Base-by-base conservation (phyloP, 805 yeast genomes). In the Candida arabinofermentans region DNA sequence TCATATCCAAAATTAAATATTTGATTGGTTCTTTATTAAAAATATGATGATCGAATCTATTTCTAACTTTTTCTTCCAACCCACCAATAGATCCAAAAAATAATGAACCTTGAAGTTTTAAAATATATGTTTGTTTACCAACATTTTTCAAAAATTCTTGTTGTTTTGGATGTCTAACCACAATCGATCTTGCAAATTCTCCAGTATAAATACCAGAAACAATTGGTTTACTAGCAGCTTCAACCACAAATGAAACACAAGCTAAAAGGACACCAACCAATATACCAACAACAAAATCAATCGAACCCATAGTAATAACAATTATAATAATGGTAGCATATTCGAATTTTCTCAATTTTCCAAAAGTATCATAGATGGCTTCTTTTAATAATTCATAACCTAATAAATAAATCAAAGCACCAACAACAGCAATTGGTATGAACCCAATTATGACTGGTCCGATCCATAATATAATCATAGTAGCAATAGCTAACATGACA, bases 51-150 rank as follows among this genome's bases (percentile, higher is more conserved):
- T 83, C 89, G 54, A 87, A 76, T 48, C 82, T 64, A 5, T 66
- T 66, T 43, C 93, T 74, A 43, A 91, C 82, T 39, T 77, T 75
- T 32, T 76, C 74, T 63, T 93, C 99, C 36, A 93, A 83, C 2
- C 91, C 86, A 17, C 96, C 96, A 60, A 91, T 90, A 0, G 97
- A 88, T 2, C 99, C 99, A 63, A 93, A 93, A 60, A 93, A 93
- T 29, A 93, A 69, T 18, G 93, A 80, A 16, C 97, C 96, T 51
- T 88, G 86, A 34, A 93, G 66, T 62, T 90, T 87, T 61, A 90
- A 70, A 17, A 93, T 83, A 61, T 88, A 86, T 23, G 90, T 87
- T 64, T 93, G 98, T 53, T 84, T 81, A 4, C 97, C 97, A 40
- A 91, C 93, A 48, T 84, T 83, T 47, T 75, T 74, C 54, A 93